Percentiles rank a stretch among this genome's conserved stretches.
Conservation (phyloP, 306 rosid genomes). For the Pueraria montana region DNA sequence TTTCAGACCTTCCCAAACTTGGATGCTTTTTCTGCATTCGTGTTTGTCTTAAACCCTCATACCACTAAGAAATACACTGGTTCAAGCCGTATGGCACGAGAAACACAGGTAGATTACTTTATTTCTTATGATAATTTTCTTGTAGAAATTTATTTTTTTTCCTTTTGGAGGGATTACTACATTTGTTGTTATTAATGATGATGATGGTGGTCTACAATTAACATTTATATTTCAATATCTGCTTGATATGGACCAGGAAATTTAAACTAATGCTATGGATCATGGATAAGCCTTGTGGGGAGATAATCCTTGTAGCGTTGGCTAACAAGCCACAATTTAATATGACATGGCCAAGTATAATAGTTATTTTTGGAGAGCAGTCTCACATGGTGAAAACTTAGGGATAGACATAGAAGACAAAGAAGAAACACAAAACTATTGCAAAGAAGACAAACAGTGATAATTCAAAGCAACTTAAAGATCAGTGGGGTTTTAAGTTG, state of each 20-base stretch:
- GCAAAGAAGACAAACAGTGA: not conserved
- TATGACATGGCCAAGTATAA: not conserved
- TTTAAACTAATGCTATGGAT: not conserved
- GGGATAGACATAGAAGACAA: not conserved
- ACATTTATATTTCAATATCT: too few species aligned
- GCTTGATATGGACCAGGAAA: too few species aligned
- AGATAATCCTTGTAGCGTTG: not conserved
- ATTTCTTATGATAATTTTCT: constrained; percentile 37
- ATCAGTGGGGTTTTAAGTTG: not conserved
- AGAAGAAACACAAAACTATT: not conserved
- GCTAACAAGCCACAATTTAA: not conserved
- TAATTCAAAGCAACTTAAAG: not conserved
- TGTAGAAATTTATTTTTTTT: not conserved
- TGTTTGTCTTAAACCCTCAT: constrained; percentile 69
- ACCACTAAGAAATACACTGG: constrained; percentile 58
- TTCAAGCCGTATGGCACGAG: constrained; percentile 66
- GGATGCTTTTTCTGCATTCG: constrained; percentile 74
- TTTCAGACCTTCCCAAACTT: constrained; percentile 74
- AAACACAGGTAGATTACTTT: constrained; percentile 75
- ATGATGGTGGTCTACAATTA: not conserved
- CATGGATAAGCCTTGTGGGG: not conserved
- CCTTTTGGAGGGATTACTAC: too few species aligned
- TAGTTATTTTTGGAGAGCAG: not conserved
- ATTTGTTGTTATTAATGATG: not conserved
- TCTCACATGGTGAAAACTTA: not conserved